Conservation (phyloP, 1,284 basidiomycete species). For the Trametes hirsuta region DNA sequence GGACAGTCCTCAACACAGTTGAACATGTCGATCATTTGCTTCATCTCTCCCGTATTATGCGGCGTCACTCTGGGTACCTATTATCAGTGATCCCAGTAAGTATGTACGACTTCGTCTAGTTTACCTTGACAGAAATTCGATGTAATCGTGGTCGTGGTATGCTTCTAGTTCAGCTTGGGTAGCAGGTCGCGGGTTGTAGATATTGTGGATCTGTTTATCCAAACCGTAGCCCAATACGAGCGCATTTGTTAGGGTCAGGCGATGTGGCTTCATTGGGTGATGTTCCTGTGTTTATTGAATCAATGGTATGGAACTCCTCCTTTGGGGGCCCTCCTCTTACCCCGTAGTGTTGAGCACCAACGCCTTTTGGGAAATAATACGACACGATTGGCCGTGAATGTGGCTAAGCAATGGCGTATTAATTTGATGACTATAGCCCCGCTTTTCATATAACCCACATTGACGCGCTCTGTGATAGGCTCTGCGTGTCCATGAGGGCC, state of each 20-base stretch:
- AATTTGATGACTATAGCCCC: neutral
- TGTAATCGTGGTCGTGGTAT: slow-evolving; percentile 95
- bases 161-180: slow-evolving; percentile 88
- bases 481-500: slow-evolving; percentile 67
- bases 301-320: neutral
- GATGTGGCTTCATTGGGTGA: slow-evolving; percentile 98
- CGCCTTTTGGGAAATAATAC: slow-evolving; percentile 94
- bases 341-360: slow-evolving; percentile 95
- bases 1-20: slow-evolving; percentile 96
- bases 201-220: slow-evolving; percentile 92
- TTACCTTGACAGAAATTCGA: slow-evolving; percentile 91
- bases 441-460: slow-evolving; percentile 47
- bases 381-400: slow-evolving; percentile 90
- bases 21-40: slow-evolving; percentile 76
- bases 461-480: slow-evolving; percentile 73
- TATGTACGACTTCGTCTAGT: slow-evolving; percentile 24
- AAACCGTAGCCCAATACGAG: slow-evolving; percentile 96
- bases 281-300: slow-evolving; percentile 64
- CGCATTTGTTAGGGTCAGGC: slow-evolving; percentile 92
- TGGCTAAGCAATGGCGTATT: slow-evolving; percentile 47
- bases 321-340: slow-evolving; percentile 48
- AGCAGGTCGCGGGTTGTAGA: slow-evolving; percentile 88
- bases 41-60: slow-evolving; percentile 75
- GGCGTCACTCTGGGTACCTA: slow-evolving; percentile 71
- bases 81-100: neutral